Base-by-base conservation (phyloP, 768 basidiomycete genomes). In the Lactarius hatsudake region DNA sequence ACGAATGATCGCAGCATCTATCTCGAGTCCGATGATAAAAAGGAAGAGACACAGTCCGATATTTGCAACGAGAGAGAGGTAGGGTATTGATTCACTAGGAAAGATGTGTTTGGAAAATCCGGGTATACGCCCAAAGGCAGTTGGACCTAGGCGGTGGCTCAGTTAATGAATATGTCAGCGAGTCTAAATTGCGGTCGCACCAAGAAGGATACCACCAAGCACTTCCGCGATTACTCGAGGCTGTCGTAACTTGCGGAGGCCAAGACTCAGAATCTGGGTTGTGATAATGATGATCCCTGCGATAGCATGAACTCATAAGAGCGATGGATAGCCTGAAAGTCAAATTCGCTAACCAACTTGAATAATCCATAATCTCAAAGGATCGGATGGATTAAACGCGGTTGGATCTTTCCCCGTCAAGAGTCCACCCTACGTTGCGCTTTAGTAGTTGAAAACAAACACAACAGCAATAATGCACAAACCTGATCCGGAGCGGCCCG, bases 1-100 rank as follows among this genome's bases (percentile, higher is more conserved):
- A 72, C 83, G 88, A 76, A 98, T 88, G 66, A 98, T 81, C 5
- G 80, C 78, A 0, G 82, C 78, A 65, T 98, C 97, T 65, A 97
- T 95, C 79, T 94, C 92, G 40, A 96, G 87, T 3, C 96, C 96
- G 48, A 98, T 90, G 67, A 98, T 84, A 79, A 97, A 98, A 17
- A 98, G 84, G 78, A 94, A 95, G 54, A 94, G 84, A 69, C 88
- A 89, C 5, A 93, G 83, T 7, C 93, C 96, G 68, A 98, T 92
- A 71, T 93, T 92, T 17, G 96, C 92, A 20, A 90, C 87, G 23
- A 98, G 87, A 63, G 86, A 87, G 30, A 98, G 86, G 75, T 89
- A 96, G 0, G 94, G 82, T 7, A 84, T 75, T 0, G 93, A 94
- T 0, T 79, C 79, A 0, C 74, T 1, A 0, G 96, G 94, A 76